phyloP scores from a whole-genome alignment of 176 grass and related monocot genomes.

The Cenchrus purpureus region DNA sequence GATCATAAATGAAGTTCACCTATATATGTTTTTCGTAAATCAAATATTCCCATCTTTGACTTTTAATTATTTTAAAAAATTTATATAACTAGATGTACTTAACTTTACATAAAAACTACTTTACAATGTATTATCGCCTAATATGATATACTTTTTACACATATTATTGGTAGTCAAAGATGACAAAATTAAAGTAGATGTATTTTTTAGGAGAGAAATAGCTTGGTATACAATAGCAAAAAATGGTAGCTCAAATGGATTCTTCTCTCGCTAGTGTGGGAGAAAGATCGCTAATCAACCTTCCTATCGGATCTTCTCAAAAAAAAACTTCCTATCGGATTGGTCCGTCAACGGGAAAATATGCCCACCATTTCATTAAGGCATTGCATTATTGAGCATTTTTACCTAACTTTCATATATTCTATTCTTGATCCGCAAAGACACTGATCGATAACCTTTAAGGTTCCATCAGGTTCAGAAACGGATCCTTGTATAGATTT shows the following conservation, averaged over 20 bases:
- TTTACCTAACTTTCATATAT: conserved; percentile 2
- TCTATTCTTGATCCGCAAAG: not conserved
- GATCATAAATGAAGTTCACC: too few relatives aligned
- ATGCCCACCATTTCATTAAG: not conserved
- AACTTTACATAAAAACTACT: too few relatives aligned
- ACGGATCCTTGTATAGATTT: not conserved
- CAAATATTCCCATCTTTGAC: too few relatives aligned
- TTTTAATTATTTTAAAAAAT: too few relatives aligned
- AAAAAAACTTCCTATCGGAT: not conserved
- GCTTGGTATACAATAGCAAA: too few relatives aligned
- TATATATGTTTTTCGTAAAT: too few relatives aligned
- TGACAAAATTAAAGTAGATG: too few relatives aligned
- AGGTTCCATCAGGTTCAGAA: not conserved
- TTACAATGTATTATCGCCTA: too few relatives aligned
- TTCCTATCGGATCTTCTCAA: not conserved
- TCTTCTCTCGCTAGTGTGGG: not conserved
- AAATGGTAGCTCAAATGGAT: not conserved
- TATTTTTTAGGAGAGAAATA: too few relatives aligned
- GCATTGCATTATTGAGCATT: not conserved
- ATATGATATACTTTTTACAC: too few relatives aligned
- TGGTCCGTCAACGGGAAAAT: not conserved
- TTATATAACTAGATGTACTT: too few relatives aligned
- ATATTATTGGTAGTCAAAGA: too few relatives aligned
- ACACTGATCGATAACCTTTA: not conserved
- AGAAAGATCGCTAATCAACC: not conserved